These are phyloP conservation scores for Deinandra increscens DNA, from an alignment of 129 eudicot species.

Conservation along the genomic window DNA sequence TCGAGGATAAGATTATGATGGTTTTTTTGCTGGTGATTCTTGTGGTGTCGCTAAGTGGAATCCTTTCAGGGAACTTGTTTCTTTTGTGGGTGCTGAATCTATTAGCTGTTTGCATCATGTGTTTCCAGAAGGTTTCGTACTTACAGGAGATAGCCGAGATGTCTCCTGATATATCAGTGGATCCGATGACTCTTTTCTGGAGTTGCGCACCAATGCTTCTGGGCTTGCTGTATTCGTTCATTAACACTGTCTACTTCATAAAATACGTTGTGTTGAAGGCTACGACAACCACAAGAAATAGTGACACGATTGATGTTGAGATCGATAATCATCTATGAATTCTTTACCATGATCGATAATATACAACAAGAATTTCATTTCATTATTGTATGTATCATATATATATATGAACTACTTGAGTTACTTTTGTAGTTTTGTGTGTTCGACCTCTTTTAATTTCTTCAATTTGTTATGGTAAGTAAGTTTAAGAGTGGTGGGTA, in stretches of 20 bases:
- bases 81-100: no score
- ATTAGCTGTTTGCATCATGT: conserved; percentile 16
- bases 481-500: no score
- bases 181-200: neutral
- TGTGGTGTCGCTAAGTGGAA: no score
- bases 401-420: no score
- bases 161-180: conserved; percentile 29
- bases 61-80: no score
- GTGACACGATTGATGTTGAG: neutral
- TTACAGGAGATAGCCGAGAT: conserved; percentile 14
- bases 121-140: conserved; percentile 10
- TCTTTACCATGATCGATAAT: neutral
- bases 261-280: neutral
- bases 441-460: no score
- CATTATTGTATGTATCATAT: conserved; percentile 11
- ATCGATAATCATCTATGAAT: no score
- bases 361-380: neutral
- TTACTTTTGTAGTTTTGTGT: no score
- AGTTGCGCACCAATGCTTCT: neutral
- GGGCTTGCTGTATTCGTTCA: conserved; percentile 19
- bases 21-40: no score
- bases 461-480: no score
- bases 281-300: neutral
- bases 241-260: conserved; percentile 26
- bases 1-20: no score